These are phyloP conservation scores for Mortierella hygrophila DNA, from an alignment of 192 early-diverging fungal genomes.

Conservation along the genomic window DNA sequence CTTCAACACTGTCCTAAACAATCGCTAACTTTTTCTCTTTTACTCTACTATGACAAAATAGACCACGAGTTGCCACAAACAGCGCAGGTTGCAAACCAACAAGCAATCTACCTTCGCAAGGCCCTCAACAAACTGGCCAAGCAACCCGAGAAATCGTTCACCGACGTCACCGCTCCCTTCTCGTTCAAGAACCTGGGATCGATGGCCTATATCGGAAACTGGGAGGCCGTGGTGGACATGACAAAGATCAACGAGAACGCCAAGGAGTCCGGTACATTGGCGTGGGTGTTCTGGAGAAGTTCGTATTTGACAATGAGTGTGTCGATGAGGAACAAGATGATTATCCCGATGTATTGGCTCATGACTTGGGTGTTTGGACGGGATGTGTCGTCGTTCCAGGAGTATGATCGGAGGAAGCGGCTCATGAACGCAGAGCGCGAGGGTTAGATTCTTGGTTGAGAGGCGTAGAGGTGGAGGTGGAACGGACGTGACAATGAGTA, in stretches of 20 bases:
- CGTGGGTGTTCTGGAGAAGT: conserved; percentile 80
- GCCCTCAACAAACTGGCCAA: conserved; percentile 56
- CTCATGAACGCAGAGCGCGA: conserved; percentile 34
- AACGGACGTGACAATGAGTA: not conserved
- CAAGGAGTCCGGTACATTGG: conserved; percentile 62
- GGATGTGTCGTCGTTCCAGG: conserved; percentile 56
- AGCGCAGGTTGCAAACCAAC: conserved; percentile 89
- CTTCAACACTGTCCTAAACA: not conserved
- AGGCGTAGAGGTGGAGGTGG: not conserved
- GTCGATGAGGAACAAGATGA: conserved; percentile 75
- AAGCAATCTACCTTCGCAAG: conserved; percentile 75
- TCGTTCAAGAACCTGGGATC: conserved; percentile 71
- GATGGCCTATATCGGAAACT: conserved; percentile 79
- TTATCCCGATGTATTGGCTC: conserved; percentile 81
- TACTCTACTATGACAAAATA: not conserved
- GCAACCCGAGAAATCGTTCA: conserved; percentile 41
- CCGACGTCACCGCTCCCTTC: conserved; percentile 59
- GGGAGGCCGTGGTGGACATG: conserved; percentile 71
- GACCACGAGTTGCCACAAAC: conserved; percentile 81
- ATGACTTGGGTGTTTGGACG: conserved; percentile 62
- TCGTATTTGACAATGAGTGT: conserved; percentile 81
- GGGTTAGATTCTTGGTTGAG: conserved; percentile 6
- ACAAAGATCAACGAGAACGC: conserved; percentile 61
- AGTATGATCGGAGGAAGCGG: conserved; percentile 45
- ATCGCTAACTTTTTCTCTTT: not conserved